Percentiles rank a stretch among this genome's conserved stretches.
Evolutionary conservation across 2,329 filamentous ascomycete genomes (phyloP).

Genomic region (Penicillium sp.): DNA sequence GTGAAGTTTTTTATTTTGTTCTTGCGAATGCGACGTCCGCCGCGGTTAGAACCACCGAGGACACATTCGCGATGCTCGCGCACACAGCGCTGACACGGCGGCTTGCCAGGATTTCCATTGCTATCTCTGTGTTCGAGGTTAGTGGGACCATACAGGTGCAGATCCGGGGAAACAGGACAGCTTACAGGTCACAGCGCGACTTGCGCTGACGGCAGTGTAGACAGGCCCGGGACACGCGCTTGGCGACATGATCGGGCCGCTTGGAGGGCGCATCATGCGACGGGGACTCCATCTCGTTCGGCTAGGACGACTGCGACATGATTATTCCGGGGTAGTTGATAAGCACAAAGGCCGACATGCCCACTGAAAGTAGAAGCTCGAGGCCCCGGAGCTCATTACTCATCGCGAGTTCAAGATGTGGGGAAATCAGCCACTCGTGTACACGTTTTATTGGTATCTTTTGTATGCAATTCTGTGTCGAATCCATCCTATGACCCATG

Average conservation of each 20-base stretch:
- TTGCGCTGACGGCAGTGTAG: conserved; percentile 51
- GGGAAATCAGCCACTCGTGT: conserved; percentile 1
- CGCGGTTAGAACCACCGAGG: conserved; percentile 59
- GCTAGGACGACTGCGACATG: conserved; percentile 9
- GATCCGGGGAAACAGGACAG: conserved; percentile 16
- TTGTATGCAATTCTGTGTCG: not conserved
- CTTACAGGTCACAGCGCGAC: conserved; percentile 53
- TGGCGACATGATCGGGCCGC: conserved; percentile 37
- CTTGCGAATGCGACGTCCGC: conserved; percentile 58
- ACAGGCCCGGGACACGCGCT: conserved; percentile 50
- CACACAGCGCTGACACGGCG: conserved; percentile 58
- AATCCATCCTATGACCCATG: not conserved
- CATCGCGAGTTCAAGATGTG: conserved; percentile 6
- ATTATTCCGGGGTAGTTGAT: conserved; percentile 2
- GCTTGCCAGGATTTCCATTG: conserved; percentile 50
- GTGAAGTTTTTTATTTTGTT: conserved; percentile 45
- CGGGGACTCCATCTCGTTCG: conserved; percentile 18
- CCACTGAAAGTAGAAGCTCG: conserved; percentile 7
- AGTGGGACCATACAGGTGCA: conserved; percentile 10
- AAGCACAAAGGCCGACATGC: conserved; percentile 11
- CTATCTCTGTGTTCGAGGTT: conserved; percentile 37
- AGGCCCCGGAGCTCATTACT: conserved; percentile 10
- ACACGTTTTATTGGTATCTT: too few relatives aligned
- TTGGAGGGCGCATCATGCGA: conserved; percentile 7
- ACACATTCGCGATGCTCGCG: conserved; percentile 59